phyloP scores from a whole-genome alignment of 305 asterid species.

The Fraxinus sp. region DNA sequence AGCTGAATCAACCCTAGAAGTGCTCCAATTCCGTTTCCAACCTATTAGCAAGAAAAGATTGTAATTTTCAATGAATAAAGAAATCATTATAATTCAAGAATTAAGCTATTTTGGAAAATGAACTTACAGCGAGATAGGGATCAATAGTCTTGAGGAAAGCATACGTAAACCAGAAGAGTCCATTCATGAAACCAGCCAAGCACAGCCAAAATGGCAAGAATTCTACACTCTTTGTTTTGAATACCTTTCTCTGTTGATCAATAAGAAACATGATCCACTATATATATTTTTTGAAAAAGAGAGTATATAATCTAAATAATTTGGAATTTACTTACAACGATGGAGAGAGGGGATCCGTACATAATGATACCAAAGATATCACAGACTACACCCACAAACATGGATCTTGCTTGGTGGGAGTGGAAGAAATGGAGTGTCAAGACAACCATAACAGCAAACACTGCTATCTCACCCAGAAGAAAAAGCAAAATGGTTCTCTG shows the following conservation, averaged over 20 bases:
- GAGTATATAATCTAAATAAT: too few species aligned
- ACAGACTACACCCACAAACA: slow-evolving; percentile 54
- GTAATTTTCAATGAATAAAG: not conserved
- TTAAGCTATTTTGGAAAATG: not conserved
- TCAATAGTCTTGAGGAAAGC: slow-evolving; percentile 47
- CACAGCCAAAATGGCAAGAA: slow-evolving; percentile 58
- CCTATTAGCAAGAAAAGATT: slow-evolving; percentile 22
- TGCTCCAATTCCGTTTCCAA: slow-evolving; percentile 60
- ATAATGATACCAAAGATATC: slow-evolving; percentile 51
- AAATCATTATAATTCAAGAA: not conserved
- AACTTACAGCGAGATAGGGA: slow-evolving; percentile 43
- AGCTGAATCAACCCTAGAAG: slow-evolving; percentile 45
- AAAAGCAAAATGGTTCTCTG: slow-evolving; percentile 35
- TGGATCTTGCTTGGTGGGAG: slow-evolving; percentile 40
- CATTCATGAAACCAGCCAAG: slow-evolving; percentile 55
- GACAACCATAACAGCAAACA: slow-evolving; percentile 24
- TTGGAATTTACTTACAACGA: slow-evolving; percentile 39
- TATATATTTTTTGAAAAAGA: not conserved
- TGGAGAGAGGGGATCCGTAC: slow-evolving; percentile 65
- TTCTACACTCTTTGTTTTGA: slow-evolving; percentile 47
- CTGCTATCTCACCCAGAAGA: slow-evolving; percentile 26
- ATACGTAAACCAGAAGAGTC: slow-evolving; percentile 49
- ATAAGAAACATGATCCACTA: too few species aligned
- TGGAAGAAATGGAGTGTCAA: slow-evolving; percentile 37
- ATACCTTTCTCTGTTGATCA: slow-evolving; percentile 39